Base-by-base conservation (phyloP, 495 filamentous ascomycete species). In the Annulohypoxylon stygium region DNA sequence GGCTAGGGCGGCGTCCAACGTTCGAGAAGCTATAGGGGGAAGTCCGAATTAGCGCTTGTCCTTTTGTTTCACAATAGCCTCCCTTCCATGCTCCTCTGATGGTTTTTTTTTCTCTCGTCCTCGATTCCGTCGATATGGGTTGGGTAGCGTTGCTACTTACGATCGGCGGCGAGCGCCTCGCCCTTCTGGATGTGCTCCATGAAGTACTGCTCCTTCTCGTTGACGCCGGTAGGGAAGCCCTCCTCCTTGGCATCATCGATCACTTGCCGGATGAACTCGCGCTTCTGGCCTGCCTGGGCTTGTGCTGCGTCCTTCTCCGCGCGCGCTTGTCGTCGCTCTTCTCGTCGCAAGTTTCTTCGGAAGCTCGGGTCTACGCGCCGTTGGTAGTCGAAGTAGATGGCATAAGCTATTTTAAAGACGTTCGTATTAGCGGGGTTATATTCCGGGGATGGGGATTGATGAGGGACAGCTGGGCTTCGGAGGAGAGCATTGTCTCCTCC, bases 371-470 rank as follows among this genome's bases (percentile, higher is more conserved):
- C 90, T 78, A 89, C 91, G 74, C 96, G 93, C 75, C 96, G 90
- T 81, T 91, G 91, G 84, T 98, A 90, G 84, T 99, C 96, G 78
- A 99, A 99, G 86, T 97, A 99, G 65, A 93, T 82, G 64, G 93
- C 97, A 78, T 98, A 88, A 61, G 84, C 86, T 87, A 33, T 62
- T 18, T 18, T 20, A 39, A 59, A 20, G 20, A 41, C 20, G n/a
- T 66, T 59, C 61, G 64, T 47, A 60, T 70, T 69, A 77, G 84
- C 75, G 85, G 88, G 85, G 85, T 67, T 93, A 79, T 70, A 43
- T 11, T 43, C 83, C 39, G 33, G 87, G 84, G 25, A 85, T 82
- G 76, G 88, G 66, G 87, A 82, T 78, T 93, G 83, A 65, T 20
- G 89, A 88, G 45, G 88, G 86, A 75, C 85, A 80, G 66, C 7